Base-by-base conservation (phyloP, 257 asterid genomes). In the Plectranthus barbatus region DNA sequence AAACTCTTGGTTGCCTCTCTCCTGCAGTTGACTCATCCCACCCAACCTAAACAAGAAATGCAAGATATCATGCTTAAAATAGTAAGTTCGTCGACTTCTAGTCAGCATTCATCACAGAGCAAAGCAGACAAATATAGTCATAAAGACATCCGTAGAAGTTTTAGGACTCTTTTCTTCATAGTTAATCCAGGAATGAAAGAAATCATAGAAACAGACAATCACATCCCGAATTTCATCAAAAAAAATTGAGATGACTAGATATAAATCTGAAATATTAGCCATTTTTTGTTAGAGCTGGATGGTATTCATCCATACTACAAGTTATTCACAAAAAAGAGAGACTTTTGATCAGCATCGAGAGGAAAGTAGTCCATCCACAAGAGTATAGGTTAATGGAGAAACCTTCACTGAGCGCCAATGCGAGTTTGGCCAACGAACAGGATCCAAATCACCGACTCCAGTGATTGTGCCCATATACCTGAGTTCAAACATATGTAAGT, bases 21-120 rank as follows among this genome's bases (percentile, higher is more conserved):
- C 96, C 95, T 23, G 97, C 95, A 68, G 96, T 87, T 77, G 96
- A 91, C 73, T 91, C 97, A 75, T 91, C 97, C 97, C 97, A 87
- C 44, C 97, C 97, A 51, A 90, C 97, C 97, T 90, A 80, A 77
- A 76, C n/a, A 47, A 60, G 39, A 48, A 62, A 23, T 19, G 56
- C 11, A 62, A 45, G 64, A 49, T 15, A 52, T 29, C 61, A 36
- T 14, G 20, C 42, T 54, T 65, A 56, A 11, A 14, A 41, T 31
- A 24, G 34, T 23, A 48, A 20, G 21, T 7, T 24, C 48, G 9
- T n/a, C 9, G 2, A 18, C 40, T 52, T n/a, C 31, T 60, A 13
- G 50, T 13, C 9, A 69, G 48, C 9, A 1, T 37, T 37, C 31
- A 37, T 44, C 29, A 62, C 14, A 20, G 45, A 47, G 59, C 14